phyloP scores from a whole-genome alignment of 2,329 filamentous ascomycete genomes.

The Neonectria faginata region DNA sequence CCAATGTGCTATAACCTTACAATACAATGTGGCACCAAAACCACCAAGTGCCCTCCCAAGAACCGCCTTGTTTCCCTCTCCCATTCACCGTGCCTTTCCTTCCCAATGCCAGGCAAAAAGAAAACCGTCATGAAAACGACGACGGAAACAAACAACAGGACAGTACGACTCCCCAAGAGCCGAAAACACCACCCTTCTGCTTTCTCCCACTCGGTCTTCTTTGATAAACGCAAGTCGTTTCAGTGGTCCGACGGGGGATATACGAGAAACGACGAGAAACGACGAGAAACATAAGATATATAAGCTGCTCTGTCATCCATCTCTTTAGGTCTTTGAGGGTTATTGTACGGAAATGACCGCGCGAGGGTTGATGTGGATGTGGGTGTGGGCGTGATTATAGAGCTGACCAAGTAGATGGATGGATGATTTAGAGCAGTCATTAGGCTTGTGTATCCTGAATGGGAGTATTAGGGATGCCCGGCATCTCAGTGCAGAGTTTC shows the following conservation, averaged over 20 bases:
- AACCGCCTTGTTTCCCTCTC: conserved; percentile 25
- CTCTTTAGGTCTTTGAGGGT: not conserved
- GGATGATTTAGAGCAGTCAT: conserved; percentile 22
- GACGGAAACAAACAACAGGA: not conserved
- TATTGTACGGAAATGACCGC: not conserved
- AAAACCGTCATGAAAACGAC: conserved; percentile 1
- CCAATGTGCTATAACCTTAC: conserved; percentile 40
- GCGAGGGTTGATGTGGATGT: not conserved
- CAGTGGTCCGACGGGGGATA: not conserved
- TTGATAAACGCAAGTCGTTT: conserved; percentile 1
- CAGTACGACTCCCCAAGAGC: not conserved
- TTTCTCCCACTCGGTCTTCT: not conserved
- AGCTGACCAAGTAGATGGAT: conserved; percentile 8
- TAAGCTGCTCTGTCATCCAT: not conserved
- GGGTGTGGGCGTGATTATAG: not conserved
- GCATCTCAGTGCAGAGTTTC: conserved; percentile 1
- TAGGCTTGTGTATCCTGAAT: conserved; percentile 22
- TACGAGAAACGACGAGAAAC: not conserved
- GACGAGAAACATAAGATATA: not conserved
- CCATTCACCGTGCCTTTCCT: conserved; percentile 27
- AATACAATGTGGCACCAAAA: conserved; percentile 41
- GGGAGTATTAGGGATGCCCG: conserved; percentile 5
- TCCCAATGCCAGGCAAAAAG: conserved; percentile 27
- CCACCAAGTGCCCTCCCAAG: conserved; percentile 29
- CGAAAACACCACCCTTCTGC: too few species aligned